Evolutionary conservation across 202 grass and related monocot genomes (phyloP), one percentile per base, ranked within the genome.

Genomic region (Setaria viridis): DNA sequence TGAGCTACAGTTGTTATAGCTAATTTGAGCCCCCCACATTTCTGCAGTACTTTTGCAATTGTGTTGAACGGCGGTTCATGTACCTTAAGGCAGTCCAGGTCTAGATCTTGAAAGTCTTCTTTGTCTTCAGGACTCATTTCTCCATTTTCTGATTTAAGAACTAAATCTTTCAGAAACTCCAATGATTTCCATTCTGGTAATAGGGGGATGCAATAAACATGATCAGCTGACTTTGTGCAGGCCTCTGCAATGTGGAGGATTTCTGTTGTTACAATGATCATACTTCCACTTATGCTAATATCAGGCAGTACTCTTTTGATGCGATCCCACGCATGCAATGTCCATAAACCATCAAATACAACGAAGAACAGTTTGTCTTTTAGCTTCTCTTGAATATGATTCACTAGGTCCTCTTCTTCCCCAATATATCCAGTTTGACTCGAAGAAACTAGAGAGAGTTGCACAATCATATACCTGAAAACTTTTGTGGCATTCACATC

Each of bases 261-360:
- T 4, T 71, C 68, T 14, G 43, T 49, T 15, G 43, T 49, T n/a
- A 49, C 21, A 14, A 71, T 71, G 2, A 71, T 15, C 37, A n/a
- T 5, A 48, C 68, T 71, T n/a, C 68, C 68, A 48, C 68, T 30
- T 30, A 7, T 15, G 11, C n/a, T 14, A 30, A 2, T 2, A 71
- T 7, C 2, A 48, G 68, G 68, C 9, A 71, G 43, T 30, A 43
- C 43, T n/a, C 11, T 30, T 48, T 49, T 49, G 4, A 71, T 13
- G n/a, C 2, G 20, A 49, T 2, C 15, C 43, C 68, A 71, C 11
- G 4, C 20, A 3, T 0, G 5, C 68, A 35, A 49, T 15, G 9
- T 29, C 68, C 68, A 71, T 57, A 76, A 57, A 25, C 54, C 51
- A 42, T n/a, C 9, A 75, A 75, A 75, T 11, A 75, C 50, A 41